These are phyloP conservation scores for Berkeleyomyces rouxiae DNA, from an alignment of 2,329 filamentous ascomycete species.

Conservation along the genomic window DNA sequence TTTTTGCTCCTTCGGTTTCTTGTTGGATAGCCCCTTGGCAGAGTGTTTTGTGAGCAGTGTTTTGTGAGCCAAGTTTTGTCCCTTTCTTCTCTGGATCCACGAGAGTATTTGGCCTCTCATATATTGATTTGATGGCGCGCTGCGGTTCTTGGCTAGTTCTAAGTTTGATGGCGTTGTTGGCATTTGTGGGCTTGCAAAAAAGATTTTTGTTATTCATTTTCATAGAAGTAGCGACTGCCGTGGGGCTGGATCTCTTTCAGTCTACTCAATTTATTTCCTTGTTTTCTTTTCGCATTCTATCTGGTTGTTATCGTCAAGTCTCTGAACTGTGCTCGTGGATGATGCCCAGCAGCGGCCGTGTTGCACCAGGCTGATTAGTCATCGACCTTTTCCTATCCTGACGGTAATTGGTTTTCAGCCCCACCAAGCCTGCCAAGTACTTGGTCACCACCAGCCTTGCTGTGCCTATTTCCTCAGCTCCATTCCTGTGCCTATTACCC, in stretches of 20 bases:
- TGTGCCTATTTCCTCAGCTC: neutral
- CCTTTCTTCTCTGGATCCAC: neutral
- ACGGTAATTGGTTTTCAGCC: neutral
- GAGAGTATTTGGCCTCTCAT: neutral
- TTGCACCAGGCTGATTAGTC: neutral
- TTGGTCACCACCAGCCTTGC: neutral
- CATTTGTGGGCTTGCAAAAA: neutral
- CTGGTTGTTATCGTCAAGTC: neutral
- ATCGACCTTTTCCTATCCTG: neutral
- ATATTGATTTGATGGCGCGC: neutral
- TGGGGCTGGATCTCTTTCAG: neutral
- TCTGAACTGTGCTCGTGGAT: neutral
- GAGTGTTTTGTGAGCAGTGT: neutral
- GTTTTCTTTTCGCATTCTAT: neutral
- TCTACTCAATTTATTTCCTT: neutral
- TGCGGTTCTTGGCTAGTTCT: neutral
- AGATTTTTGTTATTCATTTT: neutral
- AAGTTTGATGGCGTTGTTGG: neutral
- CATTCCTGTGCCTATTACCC: neutral
- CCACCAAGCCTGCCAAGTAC: neutral
- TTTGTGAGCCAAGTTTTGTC: neutral
- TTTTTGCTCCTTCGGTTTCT: no score
- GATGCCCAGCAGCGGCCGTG: neutral
- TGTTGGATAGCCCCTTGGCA: no score
- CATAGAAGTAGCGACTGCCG: neutral